Conservation (phyloP, 2,329 filamentous ascomycete genomes). For the Cercospora beticola region DNA sequence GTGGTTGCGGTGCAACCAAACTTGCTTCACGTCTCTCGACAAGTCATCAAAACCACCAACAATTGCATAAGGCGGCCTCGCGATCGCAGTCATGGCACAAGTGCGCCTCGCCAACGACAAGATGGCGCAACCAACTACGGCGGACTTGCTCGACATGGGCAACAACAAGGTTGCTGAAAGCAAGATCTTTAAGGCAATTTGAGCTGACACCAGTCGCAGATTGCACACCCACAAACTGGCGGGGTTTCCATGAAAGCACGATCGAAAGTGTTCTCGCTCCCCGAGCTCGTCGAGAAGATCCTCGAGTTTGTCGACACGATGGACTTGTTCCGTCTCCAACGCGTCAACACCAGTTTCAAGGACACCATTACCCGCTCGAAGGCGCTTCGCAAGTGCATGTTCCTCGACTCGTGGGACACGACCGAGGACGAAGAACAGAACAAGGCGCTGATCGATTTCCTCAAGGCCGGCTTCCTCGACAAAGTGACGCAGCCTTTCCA, state of each 20-base stretch:
- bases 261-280: neutral
- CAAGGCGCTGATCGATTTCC: neutral
- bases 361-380: neutral
- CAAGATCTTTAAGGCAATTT: neutral
- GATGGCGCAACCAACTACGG: neutral
- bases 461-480: neutral
- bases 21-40: neutral
- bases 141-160: neutral
- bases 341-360: slow-evolving; percentile 13
- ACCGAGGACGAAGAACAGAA: neutral
- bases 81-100: neutral
- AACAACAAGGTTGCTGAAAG: neutral
- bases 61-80: neutral
- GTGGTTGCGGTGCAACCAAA: neutral
- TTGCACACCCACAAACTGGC: neutral
- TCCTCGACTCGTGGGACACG: slow-evolving; percentile 1
- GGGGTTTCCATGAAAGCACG: neutral
- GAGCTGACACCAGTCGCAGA: neutral
- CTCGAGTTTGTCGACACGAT: slow-evolving; percentile 1
- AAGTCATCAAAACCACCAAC: neutral
- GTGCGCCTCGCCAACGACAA: neutral
- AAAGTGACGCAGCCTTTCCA: neutral
- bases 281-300: slow-evolving; percentile 7
- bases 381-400: neutral
- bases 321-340: slow-evolving; percentile 6